Percentiles rank a stretch among this genome's conserved stretches.
Conservation (phyloP, 306 rosid genomes). For the Vigna reflexopilosa region DNA sequence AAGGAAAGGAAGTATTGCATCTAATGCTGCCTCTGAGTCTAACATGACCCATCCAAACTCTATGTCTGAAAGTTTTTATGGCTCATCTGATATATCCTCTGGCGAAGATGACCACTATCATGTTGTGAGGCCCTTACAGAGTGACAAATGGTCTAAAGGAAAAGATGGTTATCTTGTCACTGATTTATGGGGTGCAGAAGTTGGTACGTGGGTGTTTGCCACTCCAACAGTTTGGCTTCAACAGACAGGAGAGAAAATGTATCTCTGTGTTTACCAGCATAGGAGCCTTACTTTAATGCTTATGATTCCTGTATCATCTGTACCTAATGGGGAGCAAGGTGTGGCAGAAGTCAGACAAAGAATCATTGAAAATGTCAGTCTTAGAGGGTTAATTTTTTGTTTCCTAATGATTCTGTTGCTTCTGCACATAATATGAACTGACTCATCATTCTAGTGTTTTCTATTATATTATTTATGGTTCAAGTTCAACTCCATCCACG, state of each 20-base stretch:
- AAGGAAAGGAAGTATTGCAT: conserved; percentile 70
- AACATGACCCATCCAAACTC: conserved; percentile 56
- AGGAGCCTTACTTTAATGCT: conserved; percentile 83
- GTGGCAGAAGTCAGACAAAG: conserved; percentile 75
- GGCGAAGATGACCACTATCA: conserved; percentile 55
- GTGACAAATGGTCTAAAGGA: conserved; percentile 90
- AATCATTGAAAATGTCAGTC: conserved; percentile 84
- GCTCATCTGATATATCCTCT: conserved; percentile 52
- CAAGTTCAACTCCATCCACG: background rate
- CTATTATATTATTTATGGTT: conserved; percentile 23
- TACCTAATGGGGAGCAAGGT: conserved; percentile 84
- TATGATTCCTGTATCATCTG: conserved; percentile 78
- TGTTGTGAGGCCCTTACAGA: conserved; percentile 80
- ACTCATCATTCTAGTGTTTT: conserved; percentile 6
- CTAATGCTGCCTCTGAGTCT: conserved; percentile 59
- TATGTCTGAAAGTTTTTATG: conserved; percentile 62
- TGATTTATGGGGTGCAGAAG: conserved; percentile 93
- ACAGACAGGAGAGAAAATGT: conserved; percentile 86
- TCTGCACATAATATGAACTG: conserved; percentile 29
- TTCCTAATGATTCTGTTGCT: conserved; percentile 7
- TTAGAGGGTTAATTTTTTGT: conserved; percentile 35
- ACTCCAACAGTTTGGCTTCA: conserved; percentile 81
- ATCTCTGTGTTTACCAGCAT: conserved; percentile 84
- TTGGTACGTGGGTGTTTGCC: conserved; percentile 61
- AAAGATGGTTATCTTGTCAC: conserved; percentile 90